Conservation (phyloP, 441 rosid genomes). For the Daphne laureola region DNA sequence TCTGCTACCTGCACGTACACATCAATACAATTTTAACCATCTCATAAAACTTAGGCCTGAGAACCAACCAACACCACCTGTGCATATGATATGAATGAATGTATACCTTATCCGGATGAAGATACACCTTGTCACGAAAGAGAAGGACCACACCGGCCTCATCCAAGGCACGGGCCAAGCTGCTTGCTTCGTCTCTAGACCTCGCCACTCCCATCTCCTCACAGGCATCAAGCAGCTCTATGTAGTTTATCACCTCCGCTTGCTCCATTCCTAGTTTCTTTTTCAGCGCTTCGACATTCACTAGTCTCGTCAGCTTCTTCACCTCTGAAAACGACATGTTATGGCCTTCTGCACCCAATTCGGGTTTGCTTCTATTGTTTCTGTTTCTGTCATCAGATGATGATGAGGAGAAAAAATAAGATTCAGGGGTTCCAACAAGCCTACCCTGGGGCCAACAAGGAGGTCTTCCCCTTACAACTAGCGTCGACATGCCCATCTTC, state of each 20-base stretch:
- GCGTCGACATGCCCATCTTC: too few species aligned
- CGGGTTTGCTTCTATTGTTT: not conserved
- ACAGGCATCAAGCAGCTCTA: slow-evolving; percentile 52
- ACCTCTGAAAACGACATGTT: slow-evolving; percentile 52
- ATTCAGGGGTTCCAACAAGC: too few species aligned
- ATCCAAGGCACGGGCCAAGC: slow-evolving; percentile 73
- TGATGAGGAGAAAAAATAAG: not conserved
- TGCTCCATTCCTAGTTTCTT: slow-evolving; percentile 48
- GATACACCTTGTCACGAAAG: slow-evolving; percentile 77
- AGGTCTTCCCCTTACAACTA: too few species aligned
- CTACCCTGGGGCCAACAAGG: too few species aligned
- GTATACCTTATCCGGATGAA: slow-evolving; percentile 81
- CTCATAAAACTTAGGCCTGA: too few species aligned
- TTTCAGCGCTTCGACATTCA: slow-evolving; percentile 73
- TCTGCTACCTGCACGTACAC: slow-evolving; percentile 56
- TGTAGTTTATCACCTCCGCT: slow-evolving; percentile 57
- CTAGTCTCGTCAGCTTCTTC: slow-evolving; percentile 74
- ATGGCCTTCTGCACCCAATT: slow-evolving; percentile 3
- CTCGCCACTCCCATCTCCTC: slow-evolving; percentile 60
- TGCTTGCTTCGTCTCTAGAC: slow-evolving; percentile 54
- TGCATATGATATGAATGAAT: slow-evolving; percentile 29
- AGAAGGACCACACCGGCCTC: slow-evolving; percentile 83
- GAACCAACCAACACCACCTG: too few species aligned
- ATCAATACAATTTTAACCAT: too few species aligned
- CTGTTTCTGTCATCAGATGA: slow-evolving; percentile 5